Evolutionary conservation across 495 filamentous ascomycete species (phyloP).

Genomic region (Lasiosphaeriaceae sp.): DNA sequence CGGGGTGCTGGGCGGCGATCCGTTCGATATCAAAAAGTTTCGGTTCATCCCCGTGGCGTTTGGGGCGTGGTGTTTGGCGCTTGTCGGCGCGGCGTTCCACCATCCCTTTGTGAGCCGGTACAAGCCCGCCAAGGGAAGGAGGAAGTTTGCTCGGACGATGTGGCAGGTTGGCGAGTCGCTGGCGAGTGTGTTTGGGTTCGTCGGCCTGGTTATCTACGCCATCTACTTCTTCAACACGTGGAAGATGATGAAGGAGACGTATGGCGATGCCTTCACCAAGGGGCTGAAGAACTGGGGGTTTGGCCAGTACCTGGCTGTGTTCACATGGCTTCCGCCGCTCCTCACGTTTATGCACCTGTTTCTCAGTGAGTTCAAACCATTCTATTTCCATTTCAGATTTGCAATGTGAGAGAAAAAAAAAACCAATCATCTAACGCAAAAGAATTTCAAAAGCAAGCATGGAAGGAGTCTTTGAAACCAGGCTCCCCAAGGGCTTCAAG

Average conservation of each 20-base stretch:
- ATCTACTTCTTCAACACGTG: conserved; percentile 19
- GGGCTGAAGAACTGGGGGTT: conserved; percentile 16
- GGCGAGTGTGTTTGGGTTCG: conserved; percentile 9
- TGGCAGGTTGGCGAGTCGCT: conserved; percentile 11
- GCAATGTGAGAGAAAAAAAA: too few species aligned
- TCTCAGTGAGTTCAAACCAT: background rate
- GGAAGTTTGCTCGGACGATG: background rate
- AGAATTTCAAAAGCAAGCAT: conserved; percentile 1
- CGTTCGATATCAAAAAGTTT: conserved; percentile 13
- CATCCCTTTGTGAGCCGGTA: conserved; percentile 7
- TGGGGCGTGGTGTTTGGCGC: conserved; percentile 9
- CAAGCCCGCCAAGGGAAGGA: background rate
- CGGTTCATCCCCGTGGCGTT: conserved; percentile 15
- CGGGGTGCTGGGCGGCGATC: background rate
- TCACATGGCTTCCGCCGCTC: conserved; percentile 18
- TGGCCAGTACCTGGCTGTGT: conserved; percentile 20
- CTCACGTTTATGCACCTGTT: conserved; percentile 15
- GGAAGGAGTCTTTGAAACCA: conserved; percentile 3
- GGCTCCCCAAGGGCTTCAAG: conserved; percentile 8
- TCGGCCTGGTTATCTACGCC: conserved; percentile 10
- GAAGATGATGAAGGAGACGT: conserved; percentile 19
- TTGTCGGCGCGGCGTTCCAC: conserved; percentile 12
- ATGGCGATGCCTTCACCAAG: conserved; percentile 13
- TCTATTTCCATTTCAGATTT: too few species aligned
- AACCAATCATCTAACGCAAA: too few species aligned